Evolutionary conservation across 345 rosid genomes (phyloP).

Genomic region (Dimocarpus longan): DNA sequence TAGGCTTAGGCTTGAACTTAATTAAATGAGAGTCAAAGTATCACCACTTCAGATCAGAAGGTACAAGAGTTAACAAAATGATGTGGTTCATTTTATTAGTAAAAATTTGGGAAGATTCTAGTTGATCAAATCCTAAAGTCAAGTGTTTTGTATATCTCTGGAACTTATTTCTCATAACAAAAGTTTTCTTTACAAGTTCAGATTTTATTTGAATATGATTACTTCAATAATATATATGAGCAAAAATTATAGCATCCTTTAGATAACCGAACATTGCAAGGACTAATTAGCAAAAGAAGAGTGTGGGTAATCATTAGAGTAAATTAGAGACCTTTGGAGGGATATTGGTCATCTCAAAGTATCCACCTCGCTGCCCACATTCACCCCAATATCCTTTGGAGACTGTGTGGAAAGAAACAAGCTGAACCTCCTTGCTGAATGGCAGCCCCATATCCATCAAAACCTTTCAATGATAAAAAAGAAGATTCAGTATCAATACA

Average conservation of each 20-base stretch:
- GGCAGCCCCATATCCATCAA: conserved; percentile 91
- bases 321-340: conserved; percentile 70
- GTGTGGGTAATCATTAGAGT: conserved; percentile 1
- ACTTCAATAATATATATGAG: not conserved
- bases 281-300: not conserved
- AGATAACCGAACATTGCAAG: conserved; percentile 12
- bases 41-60: not conserved
- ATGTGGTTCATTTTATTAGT: not conserved
- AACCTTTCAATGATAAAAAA: conserved; percentile 44
- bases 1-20: conserved; percentile 1
- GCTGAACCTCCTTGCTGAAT: conserved; percentile 84
- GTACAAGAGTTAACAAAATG: not conserved
- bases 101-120: conserved; percentile 4
- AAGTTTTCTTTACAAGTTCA: not conserved
- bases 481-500: conserved; percentile 17
- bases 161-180: not conserved
- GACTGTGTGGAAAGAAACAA: conserved; percentile 92
- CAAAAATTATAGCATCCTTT: not conserved
- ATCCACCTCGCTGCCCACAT: conserved; percentile 99
- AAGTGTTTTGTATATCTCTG: not conserved
- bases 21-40: not conserved
- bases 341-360: conserved; percentile 97
- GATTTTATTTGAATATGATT: not conserved
- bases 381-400: conserved; percentile 99
- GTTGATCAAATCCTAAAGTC: not conserved